phyloP scores from a whole-genome alignment of 2,329 filamentous ascomycete genomes.

The Grosmannia serpens region DNA sequence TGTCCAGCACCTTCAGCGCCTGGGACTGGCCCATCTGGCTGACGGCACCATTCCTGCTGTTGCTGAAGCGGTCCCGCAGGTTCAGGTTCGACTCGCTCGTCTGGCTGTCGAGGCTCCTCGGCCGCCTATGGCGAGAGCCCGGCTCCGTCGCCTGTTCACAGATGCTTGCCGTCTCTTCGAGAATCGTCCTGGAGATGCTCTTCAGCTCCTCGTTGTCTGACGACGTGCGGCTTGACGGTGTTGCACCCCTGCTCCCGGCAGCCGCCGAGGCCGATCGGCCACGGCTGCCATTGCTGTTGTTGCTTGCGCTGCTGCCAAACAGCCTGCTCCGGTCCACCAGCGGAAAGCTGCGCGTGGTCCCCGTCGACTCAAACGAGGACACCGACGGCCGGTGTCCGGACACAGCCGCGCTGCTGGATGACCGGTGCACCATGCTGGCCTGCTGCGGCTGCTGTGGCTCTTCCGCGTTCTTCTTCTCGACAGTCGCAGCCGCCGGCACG shows the following conservation, averaged over 20 bases:
- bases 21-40: background rate
- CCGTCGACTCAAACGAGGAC: constrained; percentile 45
- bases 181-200: constrained; percentile 34
- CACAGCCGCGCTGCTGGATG: constrained; percentile 27
- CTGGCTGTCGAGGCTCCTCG: constrained; percentile 12
- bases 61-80: background rate
- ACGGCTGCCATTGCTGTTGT: background rate
- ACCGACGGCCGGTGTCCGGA: constrained; percentile 41
- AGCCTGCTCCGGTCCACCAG: constrained; percentile 27
- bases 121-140: background rate
- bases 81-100: background rate
- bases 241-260: background rate
- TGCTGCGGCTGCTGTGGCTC: constrained; percentile 8
- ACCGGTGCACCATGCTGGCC: constrained; percentile 15
- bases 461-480: constrained; percentile 9
- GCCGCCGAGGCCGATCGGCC: background rate
- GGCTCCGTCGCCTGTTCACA: constrained; percentile 19
- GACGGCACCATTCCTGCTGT: background rate
- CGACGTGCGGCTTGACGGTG: constrained; percentile 1
- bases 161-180: constrained; percentile 34
- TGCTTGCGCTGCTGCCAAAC: constrained; percentile 4
- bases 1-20: constrained; percentile 34
- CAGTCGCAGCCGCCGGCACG: background rate
- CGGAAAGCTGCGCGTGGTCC: constrained; percentile 51
- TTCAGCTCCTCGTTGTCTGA: constrained; percentile 34